A percentile compares a stretch with the other conserved stretches of the same genome.
phyloP scores from a whole-genome alignment of 2,329 filamentous ascomycete species.

The Coniochaeta prunicola region DNA sequence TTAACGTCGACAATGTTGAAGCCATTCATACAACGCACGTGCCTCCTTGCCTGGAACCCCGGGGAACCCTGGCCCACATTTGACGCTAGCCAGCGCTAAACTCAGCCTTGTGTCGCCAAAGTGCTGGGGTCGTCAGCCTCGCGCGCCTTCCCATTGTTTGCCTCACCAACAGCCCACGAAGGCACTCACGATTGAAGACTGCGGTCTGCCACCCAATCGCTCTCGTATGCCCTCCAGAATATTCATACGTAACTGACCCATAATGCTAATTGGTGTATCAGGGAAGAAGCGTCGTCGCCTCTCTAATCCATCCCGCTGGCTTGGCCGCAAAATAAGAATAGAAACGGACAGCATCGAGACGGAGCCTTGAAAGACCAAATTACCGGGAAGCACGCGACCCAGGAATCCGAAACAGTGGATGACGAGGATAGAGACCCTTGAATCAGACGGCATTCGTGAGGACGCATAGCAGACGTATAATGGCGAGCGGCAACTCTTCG shows the following conservation, averaged over 20 bases:
- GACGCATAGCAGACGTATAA: slow-evolving; percentile 5
- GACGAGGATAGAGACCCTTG: not conserved
- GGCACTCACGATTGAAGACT: not conserved
- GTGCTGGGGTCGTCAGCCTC: not conserved
- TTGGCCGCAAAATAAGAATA: not conserved
- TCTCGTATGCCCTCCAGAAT: not conserved
- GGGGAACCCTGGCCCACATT: not conserved
- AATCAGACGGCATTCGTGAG: not conserved
- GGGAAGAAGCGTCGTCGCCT: not conserved
- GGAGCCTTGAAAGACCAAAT: not conserved
- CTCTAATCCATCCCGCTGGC: not conserved
- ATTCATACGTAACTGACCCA: not conserved
- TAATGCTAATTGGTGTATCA: not conserved
- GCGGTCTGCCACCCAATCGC: not conserved
- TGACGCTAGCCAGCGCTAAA: not conserved
- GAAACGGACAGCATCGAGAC: not conserved
- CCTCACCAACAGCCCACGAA: not conserved
- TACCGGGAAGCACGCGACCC: not conserved
- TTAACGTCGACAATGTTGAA: no score
- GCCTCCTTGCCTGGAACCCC: not conserved
- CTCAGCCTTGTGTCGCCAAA: slow-evolving; percentile 1
- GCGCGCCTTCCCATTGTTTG: not conserved
- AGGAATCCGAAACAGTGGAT: not conserved
- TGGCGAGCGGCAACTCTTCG: slow-evolving; percentile 27
- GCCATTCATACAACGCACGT: not conserved